Conservation (phyloP, 306 rosid species). For the Bauhinia variegata region DNA sequence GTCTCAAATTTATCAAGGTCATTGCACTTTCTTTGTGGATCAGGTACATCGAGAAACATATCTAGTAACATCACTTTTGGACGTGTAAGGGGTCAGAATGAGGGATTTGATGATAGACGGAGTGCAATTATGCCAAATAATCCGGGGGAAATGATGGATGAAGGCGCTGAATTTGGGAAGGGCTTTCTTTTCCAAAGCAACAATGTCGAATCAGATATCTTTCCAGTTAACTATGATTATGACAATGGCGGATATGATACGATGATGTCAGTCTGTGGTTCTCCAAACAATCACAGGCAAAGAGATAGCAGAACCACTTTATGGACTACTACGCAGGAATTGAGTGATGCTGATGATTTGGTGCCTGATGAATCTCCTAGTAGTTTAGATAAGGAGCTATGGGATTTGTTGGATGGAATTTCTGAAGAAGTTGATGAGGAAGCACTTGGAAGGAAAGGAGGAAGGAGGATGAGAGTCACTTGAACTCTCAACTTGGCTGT, state of each 20-base stretch:
- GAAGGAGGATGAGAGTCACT: constrained; percentile 45
- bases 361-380: constrained; percentile 26
- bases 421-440: constrained; percentile 43
- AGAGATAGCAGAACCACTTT: constrained; percentile 32
- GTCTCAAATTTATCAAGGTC: constrained; percentile 63
- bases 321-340: constrained; percentile 1
- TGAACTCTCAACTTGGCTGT: constrained; percentile 43
- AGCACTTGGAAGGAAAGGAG: constrained; percentile 62
- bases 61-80: constrained; percentile 41
- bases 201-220: constrained; percentile 11
- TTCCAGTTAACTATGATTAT: constrained; percentile 31
- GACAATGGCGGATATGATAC: constrained; percentile 26
- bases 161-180: constrained; percentile 32
- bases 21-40: constrained; percentile 55
- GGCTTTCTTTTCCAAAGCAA: constrained; percentile 33
- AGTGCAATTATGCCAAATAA: constrained; percentile 25
- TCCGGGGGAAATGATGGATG: constrained; percentile 35
- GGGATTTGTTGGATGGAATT: constrained; percentile 40
- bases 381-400: constrained; percentile 28
- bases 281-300: constrained; percentile 24
- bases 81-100: constrained; percentile 31
- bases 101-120: constrained; percentile 33
- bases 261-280: constrained; percentile 29
- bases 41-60: constrained; percentile 36
- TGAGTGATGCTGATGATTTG: constrained; percentile 29